A percentile compares a stretch with the other conserved stretches of the same genome.
phyloP scores from a whole-genome alignment of 345 rosid genomes.

The Ceriops tagal region DNA sequence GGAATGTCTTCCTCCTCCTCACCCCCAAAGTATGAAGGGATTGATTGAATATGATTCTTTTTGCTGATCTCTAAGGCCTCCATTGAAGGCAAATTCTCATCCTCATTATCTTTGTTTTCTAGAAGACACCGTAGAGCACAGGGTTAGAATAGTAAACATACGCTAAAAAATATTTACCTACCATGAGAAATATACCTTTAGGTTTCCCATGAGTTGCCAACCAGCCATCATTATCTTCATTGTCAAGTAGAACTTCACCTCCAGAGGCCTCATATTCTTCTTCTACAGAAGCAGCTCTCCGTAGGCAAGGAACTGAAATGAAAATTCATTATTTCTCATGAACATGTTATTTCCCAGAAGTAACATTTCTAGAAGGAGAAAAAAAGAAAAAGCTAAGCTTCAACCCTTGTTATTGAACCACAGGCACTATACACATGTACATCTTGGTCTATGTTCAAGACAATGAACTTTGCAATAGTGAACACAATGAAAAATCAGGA shows the following conservation, averaged over 20 bases:
- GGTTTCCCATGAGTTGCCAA: slow-evolving; percentile 97
- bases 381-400: background rate
- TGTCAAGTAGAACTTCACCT: slow-evolving; percentile 88
- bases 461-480: background rate
- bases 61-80: slow-evolving; percentile 64
- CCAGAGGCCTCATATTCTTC: slow-evolving; percentile 96
- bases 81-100: slow-evolving; percentile 88
- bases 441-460: background rate
- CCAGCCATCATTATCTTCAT: slow-evolving; percentile 98
- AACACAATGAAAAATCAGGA: background rate
- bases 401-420: background rate
- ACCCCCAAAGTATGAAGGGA: slow-evolving; percentile 76
- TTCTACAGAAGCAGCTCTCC: slow-evolving; percentile 87
- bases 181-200: slow-evolving; percentile 45
- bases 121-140: background rate
- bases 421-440: background rate
- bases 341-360: background rate
- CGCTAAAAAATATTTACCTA: slow-evolving; percentile 1
- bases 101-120: slow-evolving; percentile 65
- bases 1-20: slow-evolving; percentile 94
- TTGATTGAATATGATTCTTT: slow-evolving; percentile 51
- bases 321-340: slow-evolving; percentile 6
- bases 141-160: slow-evolving; percentile 5
- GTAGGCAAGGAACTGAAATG: slow-evolving; percentile 75
- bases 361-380: background rate